Evolutionary conservation across 1,139 yeast genomes (phyloP).

Genomic region (Blastobotrys proliferans): DNA sequence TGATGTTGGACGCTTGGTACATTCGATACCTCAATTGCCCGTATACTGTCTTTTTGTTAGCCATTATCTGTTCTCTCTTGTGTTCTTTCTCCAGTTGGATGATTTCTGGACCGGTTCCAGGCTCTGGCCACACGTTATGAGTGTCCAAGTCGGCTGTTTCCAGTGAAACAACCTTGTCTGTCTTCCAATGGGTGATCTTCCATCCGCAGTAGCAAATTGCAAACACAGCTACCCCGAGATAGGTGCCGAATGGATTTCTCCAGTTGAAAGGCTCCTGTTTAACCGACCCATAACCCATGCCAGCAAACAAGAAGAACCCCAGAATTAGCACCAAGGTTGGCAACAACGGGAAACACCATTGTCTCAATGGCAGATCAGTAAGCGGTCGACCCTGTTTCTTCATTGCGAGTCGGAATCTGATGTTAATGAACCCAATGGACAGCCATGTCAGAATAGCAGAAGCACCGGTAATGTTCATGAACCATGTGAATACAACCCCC

Average conservation of each 20-base stretch:
- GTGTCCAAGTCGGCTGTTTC: conserved; percentile 23
- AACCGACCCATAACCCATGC: conserved; percentile 38
- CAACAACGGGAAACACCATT: conserved; percentile 43
- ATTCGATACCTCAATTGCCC: conserved; percentile 15
- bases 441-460: conserved; percentile 54
- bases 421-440: conserved; percentile 45
- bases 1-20: conserved; percentile 11
- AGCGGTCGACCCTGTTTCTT: conserved; percentile 20
- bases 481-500: conserved; percentile 49
- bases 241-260: conserved; percentile 28
- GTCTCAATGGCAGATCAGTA: conserved; percentile 46
- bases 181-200: conserved; percentile 27
- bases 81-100: conserved; percentile 21
- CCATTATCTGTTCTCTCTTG: conserved; percentile 7
- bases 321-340: conserved; percentile 33
- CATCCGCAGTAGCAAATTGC: conserved; percentile 25
- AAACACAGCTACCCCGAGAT: conserved; percentile 26
- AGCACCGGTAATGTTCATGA: conserved; percentile 50
- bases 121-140: conserved; percentile 23
- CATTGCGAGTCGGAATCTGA: conserved; percentile 50
- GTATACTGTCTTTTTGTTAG: conserved; percentile 3
- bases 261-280: conserved; percentile 40
- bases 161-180: conserved; percentile 21
- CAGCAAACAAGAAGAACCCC: conserved; percentile 27
- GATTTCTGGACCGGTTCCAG: conserved; percentile 23